Evolutionary conservation across 805 yeast genomes (phyloP).

Genomic region (Yamadazyma scolyti): DNA sequence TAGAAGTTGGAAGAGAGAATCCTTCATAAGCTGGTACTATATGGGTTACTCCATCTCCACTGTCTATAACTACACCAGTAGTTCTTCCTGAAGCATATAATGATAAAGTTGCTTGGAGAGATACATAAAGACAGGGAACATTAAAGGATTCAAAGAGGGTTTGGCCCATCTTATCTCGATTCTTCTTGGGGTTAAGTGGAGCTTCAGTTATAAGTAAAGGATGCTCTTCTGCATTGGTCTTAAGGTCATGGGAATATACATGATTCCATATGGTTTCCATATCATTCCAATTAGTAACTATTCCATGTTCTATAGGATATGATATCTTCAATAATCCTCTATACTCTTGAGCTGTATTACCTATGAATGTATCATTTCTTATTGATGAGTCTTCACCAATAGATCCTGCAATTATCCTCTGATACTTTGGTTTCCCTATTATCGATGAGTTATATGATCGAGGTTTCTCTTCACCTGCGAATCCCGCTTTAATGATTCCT

Average conservation of each 20-base stretch:
- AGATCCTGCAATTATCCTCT: conserved; percentile 68
- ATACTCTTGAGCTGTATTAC: conserved; percentile 67
- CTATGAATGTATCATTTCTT: conserved; percentile 68
- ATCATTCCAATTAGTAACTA: conserved; percentile 77
- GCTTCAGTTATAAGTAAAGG: conserved; percentile 88
- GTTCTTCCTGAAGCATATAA: conserved; percentile 87
- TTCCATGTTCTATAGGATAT: conserved; percentile 79
- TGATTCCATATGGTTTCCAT: conserved; percentile 81
- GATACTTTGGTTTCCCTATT: conserved; percentile 81
- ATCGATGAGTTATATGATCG: conserved; percentile 58
- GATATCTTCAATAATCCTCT: conserved; percentile 71
- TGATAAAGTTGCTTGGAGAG: conserved; percentile 75
- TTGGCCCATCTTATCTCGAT: conserved; percentile 61
- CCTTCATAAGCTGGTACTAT: conserved; percentile 91
- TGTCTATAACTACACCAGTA: conserved; percentile 83
- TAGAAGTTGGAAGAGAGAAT: conserved; percentile 68
- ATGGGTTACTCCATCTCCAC: conserved; percentile 92
- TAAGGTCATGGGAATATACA: conserved; percentile 55
- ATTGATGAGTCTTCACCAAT: conserved; percentile 36
- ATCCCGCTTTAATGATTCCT: conserved; percentile 81
- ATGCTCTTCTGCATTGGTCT: conserved; percentile 69
- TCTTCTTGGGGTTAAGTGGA: conserved; percentile 67
- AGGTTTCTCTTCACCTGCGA: conserved; percentile 89
- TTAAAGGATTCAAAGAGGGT: conserved; percentile 68
- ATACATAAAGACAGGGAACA: conserved; percentile 70